Conservation (phyloP, 306 rosid genomes). For the Trifolium subterraneum region DNA sequence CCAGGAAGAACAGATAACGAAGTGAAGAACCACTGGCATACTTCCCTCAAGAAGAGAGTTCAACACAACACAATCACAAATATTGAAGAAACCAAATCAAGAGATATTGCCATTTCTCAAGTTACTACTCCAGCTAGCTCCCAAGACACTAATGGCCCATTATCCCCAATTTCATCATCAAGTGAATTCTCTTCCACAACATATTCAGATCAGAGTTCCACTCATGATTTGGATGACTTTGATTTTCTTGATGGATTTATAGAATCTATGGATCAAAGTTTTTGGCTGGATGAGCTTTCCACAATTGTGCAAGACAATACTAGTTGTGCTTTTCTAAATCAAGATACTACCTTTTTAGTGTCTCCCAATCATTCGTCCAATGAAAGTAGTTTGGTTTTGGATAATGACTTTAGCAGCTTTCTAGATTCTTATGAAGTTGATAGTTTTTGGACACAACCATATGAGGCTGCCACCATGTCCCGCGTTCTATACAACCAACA, state of each 20-base stretch:
- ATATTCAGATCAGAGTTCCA: not conserved
- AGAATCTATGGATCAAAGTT: not conserved
- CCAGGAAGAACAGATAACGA: constrained; percentile 57
- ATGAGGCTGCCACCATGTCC: constrained; percentile 7
- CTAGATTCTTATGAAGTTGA: constrained; percentile 15
- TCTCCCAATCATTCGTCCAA: constrained; percentile 9
- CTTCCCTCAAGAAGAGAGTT: constrained; percentile 40
- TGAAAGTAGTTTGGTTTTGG: not conserved
- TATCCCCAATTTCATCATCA: constrained; percentile 21
- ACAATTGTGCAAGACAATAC: not conserved
- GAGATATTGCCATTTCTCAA: not conserved
- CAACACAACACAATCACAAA: not conserved
- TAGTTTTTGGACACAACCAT: constrained; percentile 43
- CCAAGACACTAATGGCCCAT: not conserved
- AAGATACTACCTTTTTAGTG: constrained; percentile 4
- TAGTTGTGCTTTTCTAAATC: not conserved
- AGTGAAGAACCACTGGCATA: constrained; percentile 57
- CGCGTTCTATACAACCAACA: not conserved
- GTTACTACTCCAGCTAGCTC: constrained; percentile 12
- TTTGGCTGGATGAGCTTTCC: constrained; percentile 42
- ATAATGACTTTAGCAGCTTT: constrained; percentile 4
- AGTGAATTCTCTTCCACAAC: constrained; percentile 31
- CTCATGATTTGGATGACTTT: constrained; percentile 28
- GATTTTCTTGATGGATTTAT: constrained; percentile 37
- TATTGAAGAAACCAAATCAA: constrained; percentile 8